phyloP scores from a whole-genome alignment of 306 rosid species.

The Astragalus glycyphyllos region DNA sequence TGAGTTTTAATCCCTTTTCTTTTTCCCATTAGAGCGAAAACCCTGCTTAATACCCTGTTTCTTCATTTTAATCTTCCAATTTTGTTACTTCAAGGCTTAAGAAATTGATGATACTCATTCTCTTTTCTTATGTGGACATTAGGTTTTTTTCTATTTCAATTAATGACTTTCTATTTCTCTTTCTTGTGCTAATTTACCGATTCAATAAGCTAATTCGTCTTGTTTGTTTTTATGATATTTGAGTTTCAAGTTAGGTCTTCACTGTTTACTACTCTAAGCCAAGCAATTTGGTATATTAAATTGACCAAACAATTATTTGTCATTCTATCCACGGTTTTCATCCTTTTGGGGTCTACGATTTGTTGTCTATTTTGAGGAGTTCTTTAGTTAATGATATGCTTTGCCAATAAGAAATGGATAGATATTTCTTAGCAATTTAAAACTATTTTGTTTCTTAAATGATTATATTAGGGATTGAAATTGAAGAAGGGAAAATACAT shows the following conservation, averaged over 20 bases:
- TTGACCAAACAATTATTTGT: conserved; percentile 6
- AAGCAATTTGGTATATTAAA: background rate
- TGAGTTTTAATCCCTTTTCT: too few species aligned
- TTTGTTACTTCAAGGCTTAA: too few species aligned
- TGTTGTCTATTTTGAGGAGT: conserved; percentile 14
- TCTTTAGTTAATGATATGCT: background rate
- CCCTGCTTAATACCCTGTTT: too few species aligned
- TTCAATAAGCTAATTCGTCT: background rate
- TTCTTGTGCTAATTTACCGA: conserved; percentile 4
- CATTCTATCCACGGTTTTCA: background rate
- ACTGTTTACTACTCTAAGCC: background rate
- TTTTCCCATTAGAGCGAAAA: too few species aligned
- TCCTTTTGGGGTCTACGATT: conserved; percentile 11
- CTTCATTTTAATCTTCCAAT: too few species aligned
- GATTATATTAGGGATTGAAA: conserved; percentile 27
- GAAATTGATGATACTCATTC: too few species aligned
- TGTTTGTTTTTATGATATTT: conserved; percentile 19
- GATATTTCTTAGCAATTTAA: background rate
- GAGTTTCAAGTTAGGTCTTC: conserved; percentile 22
- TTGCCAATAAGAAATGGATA: conserved; percentile 1
- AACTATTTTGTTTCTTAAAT: conserved; percentile 3
- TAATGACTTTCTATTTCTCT: background rate
- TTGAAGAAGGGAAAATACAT: conserved; percentile 14
- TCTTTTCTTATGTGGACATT: too few species aligned
- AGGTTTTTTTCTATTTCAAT: conserved; percentile 21